Evolutionary conservation across 495 filamentous ascomycete species (phyloP).

Genomic region (Podospora pseudocomata): DNA sequence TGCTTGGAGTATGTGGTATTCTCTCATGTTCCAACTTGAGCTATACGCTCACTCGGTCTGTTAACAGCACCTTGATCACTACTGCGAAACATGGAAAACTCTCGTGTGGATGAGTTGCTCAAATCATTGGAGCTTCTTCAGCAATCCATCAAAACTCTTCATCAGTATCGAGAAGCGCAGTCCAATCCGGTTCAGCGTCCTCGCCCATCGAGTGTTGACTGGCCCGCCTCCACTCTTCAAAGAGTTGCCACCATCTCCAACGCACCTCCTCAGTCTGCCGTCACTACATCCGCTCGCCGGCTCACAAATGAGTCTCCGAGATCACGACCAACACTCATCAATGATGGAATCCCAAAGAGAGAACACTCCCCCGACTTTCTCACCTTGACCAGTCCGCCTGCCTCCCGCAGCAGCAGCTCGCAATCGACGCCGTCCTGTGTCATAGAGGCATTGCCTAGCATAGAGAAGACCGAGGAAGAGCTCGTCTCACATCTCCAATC

Average conservation of each 20-base stretch:
- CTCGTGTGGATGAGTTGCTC: constrained; percentile 33
- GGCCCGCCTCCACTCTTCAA: constrained; percentile 12
- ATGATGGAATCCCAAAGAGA: constrained; percentile 25
- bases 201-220: constrained; percentile 11
- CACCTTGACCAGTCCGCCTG: constrained; percentile 12
- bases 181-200: neutral
- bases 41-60: neutral
- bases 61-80: neutral
- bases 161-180: constrained; percentile 28
- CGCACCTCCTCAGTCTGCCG: constrained; percentile 6
- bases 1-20: neutral
- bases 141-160: constrained; percentile 35
- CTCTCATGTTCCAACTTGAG: neutral
- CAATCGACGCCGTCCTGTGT: constrained; percentile 21
- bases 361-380: constrained; percentile 34
- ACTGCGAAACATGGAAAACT: neutral
- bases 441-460: constrained; percentile 6
- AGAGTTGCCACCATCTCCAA: constrained; percentile 20
- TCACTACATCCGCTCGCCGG: constrained; percentile 6
- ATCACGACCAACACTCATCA: constrained; percentile 19
- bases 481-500: constrained; percentile 36
- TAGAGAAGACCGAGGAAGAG: constrained; percentile 28
- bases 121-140: constrained; percentile 35
- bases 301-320: constrained; percentile 14
- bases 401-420: neutral